These are phyloP conservation scores for Hyaloperonospora brassicae DNA, from an alignment of 352 stramenopile species.

Conservation along the genomic window DNA sequence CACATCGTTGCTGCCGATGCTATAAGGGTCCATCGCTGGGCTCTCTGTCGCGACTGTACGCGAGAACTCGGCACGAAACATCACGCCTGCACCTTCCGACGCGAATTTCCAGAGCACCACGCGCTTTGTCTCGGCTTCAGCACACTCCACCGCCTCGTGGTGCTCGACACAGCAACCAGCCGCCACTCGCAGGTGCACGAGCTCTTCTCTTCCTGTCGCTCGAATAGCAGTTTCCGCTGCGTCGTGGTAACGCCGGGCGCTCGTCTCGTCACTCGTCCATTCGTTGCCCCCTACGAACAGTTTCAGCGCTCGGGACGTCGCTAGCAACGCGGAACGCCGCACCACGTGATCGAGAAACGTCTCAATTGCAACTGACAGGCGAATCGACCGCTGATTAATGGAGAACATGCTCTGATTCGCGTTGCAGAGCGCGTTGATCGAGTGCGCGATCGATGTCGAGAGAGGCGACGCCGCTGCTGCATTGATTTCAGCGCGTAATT, in stretches of 20 bases:
- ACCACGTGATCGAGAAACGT: constrained; percentile 16
- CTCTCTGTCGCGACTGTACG: background rate
- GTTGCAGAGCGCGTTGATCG: constrained; percentile 17
- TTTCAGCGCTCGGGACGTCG: constrained; percentile 20
- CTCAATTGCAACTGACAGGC: constrained; percentile 24
- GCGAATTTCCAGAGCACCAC: constrained; percentile 39
- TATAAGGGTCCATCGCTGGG: constrained; percentile 22
- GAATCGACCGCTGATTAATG: constrained; percentile 6
- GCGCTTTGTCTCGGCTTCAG: constrained; percentile 5
- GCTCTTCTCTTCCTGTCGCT: background rate
- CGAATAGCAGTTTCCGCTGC: constrained; percentile 16
- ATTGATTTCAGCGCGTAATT: constrained; percentile 9
- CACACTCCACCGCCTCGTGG: constrained; percentile 8
- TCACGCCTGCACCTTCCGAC: constrained; percentile 23
- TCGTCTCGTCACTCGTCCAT: constrained; percentile 12
- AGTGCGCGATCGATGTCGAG: constrained; percentile 1
- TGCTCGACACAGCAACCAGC: constrained; percentile 27
- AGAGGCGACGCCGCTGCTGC: background rate
- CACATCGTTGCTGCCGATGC: constrained; percentile 3
- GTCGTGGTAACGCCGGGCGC: constrained; percentile 16
- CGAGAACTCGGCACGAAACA: constrained; percentile 26
- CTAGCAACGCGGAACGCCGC: constrained; percentile 14
- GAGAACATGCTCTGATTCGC: constrained; percentile 16
- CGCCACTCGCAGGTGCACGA: constrained; percentile 15
- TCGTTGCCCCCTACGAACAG: constrained; percentile 24